phyloP scores from a whole-genome alignment of 352 stramenopile species.

The Sclerospora graminicola region DNA sequence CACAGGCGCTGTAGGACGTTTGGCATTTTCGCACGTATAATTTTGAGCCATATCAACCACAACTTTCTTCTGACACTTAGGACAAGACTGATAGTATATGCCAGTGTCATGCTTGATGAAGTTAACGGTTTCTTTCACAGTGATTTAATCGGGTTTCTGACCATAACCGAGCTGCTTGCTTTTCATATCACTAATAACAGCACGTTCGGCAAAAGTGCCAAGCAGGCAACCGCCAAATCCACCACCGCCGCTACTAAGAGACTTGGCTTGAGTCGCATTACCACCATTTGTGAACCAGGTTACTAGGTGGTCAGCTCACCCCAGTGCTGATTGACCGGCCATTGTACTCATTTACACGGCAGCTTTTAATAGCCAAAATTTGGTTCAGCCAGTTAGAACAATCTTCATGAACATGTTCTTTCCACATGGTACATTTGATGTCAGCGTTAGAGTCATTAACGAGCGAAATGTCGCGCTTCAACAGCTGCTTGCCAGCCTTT shows the following conservation, averaged over 20 bases:
- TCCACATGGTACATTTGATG: constrained; percentile 93
- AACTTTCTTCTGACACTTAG: constrained; percentile 88
- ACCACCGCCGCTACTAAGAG: constrained; percentile 54
- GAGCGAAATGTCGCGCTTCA: too few relatives aligned
- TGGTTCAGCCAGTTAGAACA: constrained; percentile 85
- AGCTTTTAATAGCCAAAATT: constrained; percentile 93
- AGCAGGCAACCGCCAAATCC: constrained; percentile 67
- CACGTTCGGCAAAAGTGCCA: constrained; percentile 82
- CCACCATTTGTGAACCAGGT: too few relatives aligned
- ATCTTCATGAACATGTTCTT: too few relatives aligned
- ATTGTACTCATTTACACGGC: constrained; percentile 86
- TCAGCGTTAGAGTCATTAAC: constrained; percentile 94
- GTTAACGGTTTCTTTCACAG: constrained; percentile 92
- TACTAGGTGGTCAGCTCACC: constrained; percentile 56
- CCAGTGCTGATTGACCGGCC: constrained; percentile 85
- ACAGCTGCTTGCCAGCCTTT: too few relatives aligned
- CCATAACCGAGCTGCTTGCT: constrained; percentile 90
- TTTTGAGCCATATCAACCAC: constrained; percentile 89
- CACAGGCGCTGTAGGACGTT: too few relatives aligned
- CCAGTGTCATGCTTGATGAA: constrained; percentile 95
- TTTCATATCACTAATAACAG: constrained; percentile 91
- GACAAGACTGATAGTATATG: constrained; percentile 82
- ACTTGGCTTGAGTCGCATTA: constrained; percentile 62
- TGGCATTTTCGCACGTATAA: constrained; percentile 96
- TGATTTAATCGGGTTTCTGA: constrained; percentile 95